phyloP scores from a whole-genome alignment of 805 yeast genomes.

The Ogataea sp. region DNA sequence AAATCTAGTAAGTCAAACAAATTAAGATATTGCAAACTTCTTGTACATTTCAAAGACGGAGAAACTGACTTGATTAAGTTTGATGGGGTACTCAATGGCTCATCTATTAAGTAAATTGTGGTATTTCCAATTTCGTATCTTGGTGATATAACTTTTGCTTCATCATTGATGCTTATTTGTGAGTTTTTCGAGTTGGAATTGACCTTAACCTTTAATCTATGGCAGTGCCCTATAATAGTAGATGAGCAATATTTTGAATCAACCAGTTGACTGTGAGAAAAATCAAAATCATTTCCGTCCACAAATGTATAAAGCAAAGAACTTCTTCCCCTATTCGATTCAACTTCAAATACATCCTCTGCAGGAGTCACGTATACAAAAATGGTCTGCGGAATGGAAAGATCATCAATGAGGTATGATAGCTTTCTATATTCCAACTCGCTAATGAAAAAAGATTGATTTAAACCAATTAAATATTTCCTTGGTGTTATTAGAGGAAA shows the following conservation, averaged over 20 bases:
- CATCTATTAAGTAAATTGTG: slow-evolving; percentile 56
- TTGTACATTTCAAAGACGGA: slow-evolving; percentile 54
- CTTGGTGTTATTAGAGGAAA: slow-evolving; percentile 39
- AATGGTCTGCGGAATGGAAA: slow-evolving; percentile 41
- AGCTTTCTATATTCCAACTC: slow-evolving; percentile 60
- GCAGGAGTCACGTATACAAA: slow-evolving; percentile 11
- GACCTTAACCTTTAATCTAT: slow-evolving; percentile 40
- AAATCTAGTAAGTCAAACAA: slow-evolving; percentile 44
- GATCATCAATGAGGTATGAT: slow-evolving; percentile 46
- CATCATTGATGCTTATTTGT: slow-evolving; percentile 50
- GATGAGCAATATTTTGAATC: slow-evolving; percentile 46
- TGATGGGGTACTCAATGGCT: slow-evolving; percentile 54
- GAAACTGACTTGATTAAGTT: slow-evolving; percentile 60
- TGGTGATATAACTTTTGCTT: slow-evolving; percentile 32
- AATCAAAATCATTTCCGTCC: slow-evolving; percentile 32
- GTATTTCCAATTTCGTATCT: slow-evolving; percentile 53
- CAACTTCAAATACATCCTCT: slow-evolving; percentile 17
- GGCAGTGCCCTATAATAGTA: slow-evolving; percentile 58
- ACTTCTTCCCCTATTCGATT: slow-evolving; percentile 16
- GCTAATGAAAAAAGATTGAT: slow-evolving; percentile 56
- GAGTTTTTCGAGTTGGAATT: slow-evolving; percentile 14
- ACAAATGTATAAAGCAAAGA: slow-evolving; percentile 58
- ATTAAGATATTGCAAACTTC: slow-evolving; percentile 50
- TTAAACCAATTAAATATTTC: slow-evolving; percentile 50
- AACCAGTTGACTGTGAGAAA: slow-evolving; percentile 29